Conservation (phyloP, 169 alveolate genomes). For the Eimeria maxima region DNA sequence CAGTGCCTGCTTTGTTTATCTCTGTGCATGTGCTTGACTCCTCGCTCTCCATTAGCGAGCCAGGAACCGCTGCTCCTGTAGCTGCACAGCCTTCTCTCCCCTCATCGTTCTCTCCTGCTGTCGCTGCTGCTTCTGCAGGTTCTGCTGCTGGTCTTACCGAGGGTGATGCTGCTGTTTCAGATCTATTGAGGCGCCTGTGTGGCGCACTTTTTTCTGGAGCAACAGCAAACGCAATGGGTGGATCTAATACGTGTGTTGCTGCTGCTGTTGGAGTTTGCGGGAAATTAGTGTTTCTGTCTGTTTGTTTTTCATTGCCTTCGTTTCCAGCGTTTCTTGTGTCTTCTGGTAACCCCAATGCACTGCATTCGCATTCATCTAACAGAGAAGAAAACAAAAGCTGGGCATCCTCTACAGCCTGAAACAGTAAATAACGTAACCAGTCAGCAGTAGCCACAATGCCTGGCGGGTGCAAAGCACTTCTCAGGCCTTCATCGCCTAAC, state of each 20-base stretch:
- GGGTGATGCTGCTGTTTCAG: neutral
- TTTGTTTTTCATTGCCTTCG: neutral
- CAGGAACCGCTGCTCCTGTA: neutral
- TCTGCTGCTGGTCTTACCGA: neutral
- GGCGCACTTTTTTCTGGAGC: neutral
- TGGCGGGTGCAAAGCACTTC: constrained; percentile 33
- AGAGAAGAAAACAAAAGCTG: constrained; percentile 28
- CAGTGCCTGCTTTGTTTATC: neutral
- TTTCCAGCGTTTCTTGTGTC: neutral
- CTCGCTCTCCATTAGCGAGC: neutral
- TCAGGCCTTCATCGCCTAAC: constrained; percentile 31
- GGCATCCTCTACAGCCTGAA: constrained; percentile 34
- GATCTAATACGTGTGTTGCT: neutral
- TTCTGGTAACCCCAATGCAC: neutral
- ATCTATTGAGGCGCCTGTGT: neutral
- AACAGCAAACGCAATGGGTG: neutral
- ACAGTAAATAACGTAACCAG: constrained; percentile 37
- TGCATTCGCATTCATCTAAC: constrained; percentile 34
- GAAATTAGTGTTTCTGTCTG: neutral
- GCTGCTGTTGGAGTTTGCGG: neutral
- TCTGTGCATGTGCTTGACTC: neutral
- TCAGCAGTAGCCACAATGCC: neutral
- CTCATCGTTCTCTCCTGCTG: neutral
- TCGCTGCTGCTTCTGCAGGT: constrained; percentile 11
- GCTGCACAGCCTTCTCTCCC: neutral